A percentile compares a stretch with the other conserved stretches of the same genome.
These are phyloP conservation scores for Arachnopeziza araneosa DNA, from an alignment of 2,329 filamentous ascomycete genomes.

Conservation along the genomic window DNA sequence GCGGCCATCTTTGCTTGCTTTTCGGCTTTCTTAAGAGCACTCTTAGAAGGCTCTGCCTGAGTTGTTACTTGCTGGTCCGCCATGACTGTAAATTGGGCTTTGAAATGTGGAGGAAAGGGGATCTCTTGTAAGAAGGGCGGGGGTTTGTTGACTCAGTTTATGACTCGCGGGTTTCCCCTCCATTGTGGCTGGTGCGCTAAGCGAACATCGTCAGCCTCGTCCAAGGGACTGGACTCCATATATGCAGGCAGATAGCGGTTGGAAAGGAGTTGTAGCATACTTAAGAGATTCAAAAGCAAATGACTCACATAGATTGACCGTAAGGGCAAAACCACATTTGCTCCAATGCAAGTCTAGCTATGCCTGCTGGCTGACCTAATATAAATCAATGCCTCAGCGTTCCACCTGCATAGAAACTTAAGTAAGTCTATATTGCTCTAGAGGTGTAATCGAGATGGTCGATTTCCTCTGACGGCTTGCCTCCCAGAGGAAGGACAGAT, in stretches of 20 bases:
- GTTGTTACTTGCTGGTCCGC: conserved; percentile 23
- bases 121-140: neutral
- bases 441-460: too few species aligned
- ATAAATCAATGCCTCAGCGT: too few species aligned
- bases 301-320: too few species aligned
- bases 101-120: neutral
- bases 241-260: neutral
- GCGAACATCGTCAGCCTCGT: conserved; percentile 4
- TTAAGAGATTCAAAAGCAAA: too few species aligned
- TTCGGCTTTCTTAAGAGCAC: conserved; percentile 60
- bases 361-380: too few species aligned
- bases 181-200: conserved; percentile 1
- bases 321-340: too few species aligned
- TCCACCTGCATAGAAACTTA: too few species aligned
- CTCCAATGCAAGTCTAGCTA: too few species aligned
- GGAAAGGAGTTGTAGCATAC: too few species aligned
- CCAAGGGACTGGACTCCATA: neutral
- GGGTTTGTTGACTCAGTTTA: conserved; percentile 4
- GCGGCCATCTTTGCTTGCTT: conserved; percentile 57
- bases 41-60: conserved; percentile 46
- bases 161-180: conserved; percentile 3
- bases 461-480: too few species aligned
- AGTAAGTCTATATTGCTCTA: too few species aligned
- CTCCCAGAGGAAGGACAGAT: too few species aligned
- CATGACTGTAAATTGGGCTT: conserved; percentile 7